Percentiles rank a stretch among this genome's conserved stretches.
Conservation (phyloP, 1,284 basidiomycete species). For the Coniferiporia weirii region DNA sequence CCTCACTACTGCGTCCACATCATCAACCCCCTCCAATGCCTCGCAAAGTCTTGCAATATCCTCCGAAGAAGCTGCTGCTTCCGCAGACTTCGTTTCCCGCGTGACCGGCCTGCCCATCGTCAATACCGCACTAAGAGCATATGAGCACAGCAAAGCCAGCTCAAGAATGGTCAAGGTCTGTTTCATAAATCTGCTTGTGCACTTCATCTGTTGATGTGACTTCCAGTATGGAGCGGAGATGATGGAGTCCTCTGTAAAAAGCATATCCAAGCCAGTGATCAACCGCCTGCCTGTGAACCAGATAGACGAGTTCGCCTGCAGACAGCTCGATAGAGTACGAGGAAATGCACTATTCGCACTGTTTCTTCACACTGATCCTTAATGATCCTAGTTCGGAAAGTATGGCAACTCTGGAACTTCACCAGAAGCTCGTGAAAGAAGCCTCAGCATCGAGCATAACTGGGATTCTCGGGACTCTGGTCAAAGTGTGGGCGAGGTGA, state of each 20-base stretch:
- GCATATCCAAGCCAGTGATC: conserved; percentile 81
- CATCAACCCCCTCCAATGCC: neutral
- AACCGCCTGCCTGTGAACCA: conserved; percentile 71
- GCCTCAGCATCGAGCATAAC: conserved; percentile 1
- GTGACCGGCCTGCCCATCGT: conserved; percentile 53
- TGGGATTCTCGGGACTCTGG: neutral
- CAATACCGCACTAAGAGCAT: conserved; percentile 63
- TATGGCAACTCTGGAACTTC: conserved; percentile 17
- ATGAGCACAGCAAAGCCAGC: conserved; percentile 73
- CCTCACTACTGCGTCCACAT: neutral
- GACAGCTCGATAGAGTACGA: conserved; percentile 76
- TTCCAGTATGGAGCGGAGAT: conserved; percentile 80
- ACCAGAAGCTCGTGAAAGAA: conserved; percentile 19
- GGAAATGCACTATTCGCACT: conserved; percentile 15
- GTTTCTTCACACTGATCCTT: conserved; percentile 14
- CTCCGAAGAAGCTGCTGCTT: conserved; percentile 23
- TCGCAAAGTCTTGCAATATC: conserved; percentile 16
- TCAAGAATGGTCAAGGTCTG: conserved; percentile 74
- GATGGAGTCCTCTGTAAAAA: conserved; percentile 81
- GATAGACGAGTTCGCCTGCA: conserved; percentile 84
- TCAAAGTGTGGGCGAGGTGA: neutral
- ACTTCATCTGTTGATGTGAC: conserved; percentile 3
- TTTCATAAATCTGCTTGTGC: conserved; percentile 10
- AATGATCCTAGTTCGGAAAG: conserved; percentile 21
- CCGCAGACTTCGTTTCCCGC: conserved; percentile 42